Percentiles rank a stretch among this genome's conserved stretches.
Evolutionary conservation across 768 basidiomycete species (phyloP).

Genomic region (Termitomyces titanicus): DNA sequence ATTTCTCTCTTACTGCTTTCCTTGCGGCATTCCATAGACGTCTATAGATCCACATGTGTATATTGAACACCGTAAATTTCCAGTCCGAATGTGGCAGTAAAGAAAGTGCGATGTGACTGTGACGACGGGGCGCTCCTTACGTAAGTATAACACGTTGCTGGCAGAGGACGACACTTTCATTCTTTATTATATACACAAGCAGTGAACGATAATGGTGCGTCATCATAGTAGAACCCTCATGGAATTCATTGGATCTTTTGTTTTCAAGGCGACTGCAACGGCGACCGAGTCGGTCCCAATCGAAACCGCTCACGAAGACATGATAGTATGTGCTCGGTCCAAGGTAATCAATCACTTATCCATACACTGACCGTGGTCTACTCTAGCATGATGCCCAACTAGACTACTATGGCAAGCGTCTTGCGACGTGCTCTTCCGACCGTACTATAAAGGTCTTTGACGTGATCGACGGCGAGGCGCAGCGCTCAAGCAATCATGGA

Average conservation of each 20-base stretch:
- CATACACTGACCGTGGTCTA: constrained; percentile 2
- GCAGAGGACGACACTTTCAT: neutral
- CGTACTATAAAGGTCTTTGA: constrained; percentile 94
- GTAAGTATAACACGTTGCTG: too few species aligned
- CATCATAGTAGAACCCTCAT: too few species aligned
- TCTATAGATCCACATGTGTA: too few species aligned
- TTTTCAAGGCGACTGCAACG: constrained; percentile 42
- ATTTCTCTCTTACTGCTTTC: too few species aligned
- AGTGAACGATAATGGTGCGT: constrained; percentile 10
- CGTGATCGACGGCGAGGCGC: constrained; percentile 83
- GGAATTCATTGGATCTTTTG: neutral
- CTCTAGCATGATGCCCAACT: constrained; percentile 95
- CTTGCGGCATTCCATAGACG: too few species aligned
- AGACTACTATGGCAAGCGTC: constrained; percentile 95
- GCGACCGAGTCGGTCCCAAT: constrained; percentile 75
- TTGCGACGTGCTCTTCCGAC: constrained; percentile 96
- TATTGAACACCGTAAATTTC: too few species aligned
- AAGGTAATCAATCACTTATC: neutral
- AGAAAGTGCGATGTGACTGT: too few species aligned
- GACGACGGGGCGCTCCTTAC: too few species aligned
- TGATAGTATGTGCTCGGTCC: constrained; percentile 73
- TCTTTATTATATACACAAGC: neutral
- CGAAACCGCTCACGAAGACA: constrained; percentile 96
- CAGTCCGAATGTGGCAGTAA: too few species aligned
- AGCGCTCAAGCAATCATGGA: constrained; percentile 53